Base-by-base conservation (phyloP, 1,284 basidiomycete species). In the Cutaneotrichosporon daszewskae region DNA sequence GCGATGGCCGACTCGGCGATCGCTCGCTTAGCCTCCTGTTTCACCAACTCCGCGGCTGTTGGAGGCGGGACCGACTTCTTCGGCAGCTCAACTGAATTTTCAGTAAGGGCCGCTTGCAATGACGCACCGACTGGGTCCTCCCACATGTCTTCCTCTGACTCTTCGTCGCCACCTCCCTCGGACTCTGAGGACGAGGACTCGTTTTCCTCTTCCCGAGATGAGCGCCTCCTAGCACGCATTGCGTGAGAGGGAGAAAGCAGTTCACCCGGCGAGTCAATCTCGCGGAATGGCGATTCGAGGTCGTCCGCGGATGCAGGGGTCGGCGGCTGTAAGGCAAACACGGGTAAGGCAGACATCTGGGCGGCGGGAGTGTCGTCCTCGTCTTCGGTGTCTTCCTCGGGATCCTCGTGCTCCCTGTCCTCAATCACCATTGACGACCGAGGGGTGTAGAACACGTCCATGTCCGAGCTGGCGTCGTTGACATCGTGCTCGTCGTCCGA, bases 291-390 rank as follows among this genome's bases (percentile, higher is more conserved):
- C 28, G 28, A 31, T 16, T 29, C 26, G 18, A 39, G 23, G n/a
- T 29, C 37, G 24, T 23, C 23, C 14, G 18, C 12, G 5, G 36
- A 19, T 12, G 32, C 32, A 0, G 49, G 49, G 6, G 49, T 51
- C 2, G 49, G 49, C 7, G 49, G 49, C 42, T 51, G 49, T 11
- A 51, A 31, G n/a, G 35, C 28, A 26, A 51, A 40, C 5, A 32
- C 18, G 5, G 44, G 45, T 27, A 51, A 17, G 3, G 29, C 42
- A 2, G 28, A 14, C 1, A 40, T 22, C 13, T 42, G 37, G 1
- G 37, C 46, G 10, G 23, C 20, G 10, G 48, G 48, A 8, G 40
- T 50, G 12, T 22, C 43, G 23, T 12, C 19, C 7, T 39, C 19
- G 12, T 17, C 18, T 22, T 17, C 37, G n/a, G n/a, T n/a, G 2